phyloP scores from a whole-genome alignment of 768 basidiomycete genomes.

The Macrocybe gigantea region DNA sequence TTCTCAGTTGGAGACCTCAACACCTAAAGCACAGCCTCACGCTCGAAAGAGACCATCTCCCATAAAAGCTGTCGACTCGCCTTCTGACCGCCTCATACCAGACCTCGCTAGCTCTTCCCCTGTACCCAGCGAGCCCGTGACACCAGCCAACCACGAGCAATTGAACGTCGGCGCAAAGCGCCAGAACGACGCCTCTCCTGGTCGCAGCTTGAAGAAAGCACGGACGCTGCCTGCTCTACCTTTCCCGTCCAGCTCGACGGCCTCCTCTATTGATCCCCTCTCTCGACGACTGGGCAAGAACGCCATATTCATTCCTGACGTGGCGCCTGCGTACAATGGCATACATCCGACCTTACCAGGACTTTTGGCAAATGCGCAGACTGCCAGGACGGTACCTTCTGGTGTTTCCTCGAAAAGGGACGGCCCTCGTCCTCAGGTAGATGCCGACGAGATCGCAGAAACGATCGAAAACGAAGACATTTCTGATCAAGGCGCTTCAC shows the following conservation, averaged over 20 bases:
- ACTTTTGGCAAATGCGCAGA: too few relatives aligned
- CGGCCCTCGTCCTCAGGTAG: too few relatives aligned
- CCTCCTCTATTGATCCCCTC: too few relatives aligned
- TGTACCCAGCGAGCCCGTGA: constrained; percentile 6
- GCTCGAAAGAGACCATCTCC: constrained; percentile 36
- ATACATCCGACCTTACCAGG: too few relatives aligned
- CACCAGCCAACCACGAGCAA: constrained; percentile 2
- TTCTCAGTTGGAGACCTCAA: constrained; percentile 46
- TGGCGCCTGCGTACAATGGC: too few relatives aligned
- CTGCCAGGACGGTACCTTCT: too few relatives aligned
- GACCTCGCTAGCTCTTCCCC: constrained; percentile 4
- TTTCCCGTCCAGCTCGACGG: too few relatives aligned
- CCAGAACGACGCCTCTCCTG: constrained; percentile 9
- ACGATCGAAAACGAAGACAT: too few relatives aligned
- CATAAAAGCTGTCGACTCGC: constrained; percentile 25
- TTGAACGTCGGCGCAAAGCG: constrained; percentile 7
- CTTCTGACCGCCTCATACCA: constrained; percentile 14
- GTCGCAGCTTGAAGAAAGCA: constrained; percentile 11
- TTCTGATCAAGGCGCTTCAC: too few relatives aligned
- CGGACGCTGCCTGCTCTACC: constrained; percentile 2
- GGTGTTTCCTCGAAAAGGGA: too few relatives aligned
- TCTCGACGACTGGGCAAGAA: too few relatives aligned
- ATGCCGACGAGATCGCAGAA: background rate
- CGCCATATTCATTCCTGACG: too few relatives aligned
- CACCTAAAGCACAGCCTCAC: constrained; percentile 28